Percentiles rank a stretch among this genome's conserved stretches.
Evolutionary conservation across 176 grass and related monocot genomes (phyloP).

Genomic region (Elaeis guineensis): DNA sequence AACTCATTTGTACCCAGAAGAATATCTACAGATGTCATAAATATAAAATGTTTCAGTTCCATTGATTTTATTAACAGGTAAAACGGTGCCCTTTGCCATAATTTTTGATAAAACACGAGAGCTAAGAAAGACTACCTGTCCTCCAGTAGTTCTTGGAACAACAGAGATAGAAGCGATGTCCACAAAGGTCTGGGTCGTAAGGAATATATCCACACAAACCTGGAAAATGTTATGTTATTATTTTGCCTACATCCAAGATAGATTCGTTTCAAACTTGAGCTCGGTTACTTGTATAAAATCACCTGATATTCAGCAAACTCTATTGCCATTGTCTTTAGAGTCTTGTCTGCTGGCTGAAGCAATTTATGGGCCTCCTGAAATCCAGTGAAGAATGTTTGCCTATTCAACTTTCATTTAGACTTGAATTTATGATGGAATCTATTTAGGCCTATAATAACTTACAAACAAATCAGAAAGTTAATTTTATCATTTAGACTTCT

Average conservation of each 20-base stretch:
- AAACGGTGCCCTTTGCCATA: neutral
- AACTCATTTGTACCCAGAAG: too few species aligned
- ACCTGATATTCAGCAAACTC: slow-evolving; percentile 95
- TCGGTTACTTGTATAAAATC: neutral
- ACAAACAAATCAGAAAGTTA: too few species aligned
- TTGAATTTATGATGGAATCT: too few species aligned
- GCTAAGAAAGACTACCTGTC: slow-evolving; percentile 46
- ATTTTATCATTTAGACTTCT: too few species aligned
- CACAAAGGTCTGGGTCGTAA: slow-evolving; percentile 68
- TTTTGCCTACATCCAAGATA: too few species aligned
- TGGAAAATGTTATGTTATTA: slow-evolving; percentile 7
- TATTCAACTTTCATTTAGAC: neutral
- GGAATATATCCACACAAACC: slow-evolving; percentile 83
- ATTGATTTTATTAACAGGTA: too few species aligned
- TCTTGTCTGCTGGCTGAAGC: slow-evolving; percentile 65
- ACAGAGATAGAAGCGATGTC: slow-evolving; percentile 83
- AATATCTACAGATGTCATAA: too few species aligned
- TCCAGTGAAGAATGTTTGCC: slow-evolving; percentile 7
- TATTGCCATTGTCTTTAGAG: slow-evolving; percentile 76
- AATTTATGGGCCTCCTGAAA: slow-evolving; percentile 75
- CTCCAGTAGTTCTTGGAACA: slow-evolving; percentile 69
- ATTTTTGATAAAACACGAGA: neutral
- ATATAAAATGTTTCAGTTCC: too few species aligned
- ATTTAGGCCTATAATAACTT: too few species aligned
- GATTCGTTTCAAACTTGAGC: neutral